Percentiles rank a stretch among this genome's conserved stretches.
These are phyloP conservation scores for Gracilariopsis chorda DNA, from an alignment of 23 red algal genomes.

Conservation along the genomic window DNA sequence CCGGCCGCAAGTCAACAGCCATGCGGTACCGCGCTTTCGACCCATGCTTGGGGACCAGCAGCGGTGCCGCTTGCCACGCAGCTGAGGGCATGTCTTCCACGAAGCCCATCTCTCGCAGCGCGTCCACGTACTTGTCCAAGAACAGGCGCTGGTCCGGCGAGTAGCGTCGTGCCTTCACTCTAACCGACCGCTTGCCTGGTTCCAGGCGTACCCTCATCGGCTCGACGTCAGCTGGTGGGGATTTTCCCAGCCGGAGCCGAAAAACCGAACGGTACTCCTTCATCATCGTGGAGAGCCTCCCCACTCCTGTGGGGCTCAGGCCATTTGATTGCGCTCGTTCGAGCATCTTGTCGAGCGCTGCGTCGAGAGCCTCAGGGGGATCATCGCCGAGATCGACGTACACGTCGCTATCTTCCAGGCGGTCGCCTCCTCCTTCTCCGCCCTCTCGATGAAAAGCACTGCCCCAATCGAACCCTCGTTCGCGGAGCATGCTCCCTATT, in stretches of 20 bases:
- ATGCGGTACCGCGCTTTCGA: background rate
- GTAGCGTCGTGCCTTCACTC: conserved; percentile 9
- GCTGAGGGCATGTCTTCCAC: background rate
- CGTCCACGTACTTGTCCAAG: background rate
- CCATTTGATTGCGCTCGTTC: background rate
- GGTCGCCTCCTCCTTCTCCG: background rate
- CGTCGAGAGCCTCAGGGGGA: background rate
- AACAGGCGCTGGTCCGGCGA: background rate
- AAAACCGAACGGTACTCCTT: background rate
- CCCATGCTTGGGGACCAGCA: conserved; percentile 6
- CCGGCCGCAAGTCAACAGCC: background rate
- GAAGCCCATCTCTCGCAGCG: background rate
- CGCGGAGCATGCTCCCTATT: no score
- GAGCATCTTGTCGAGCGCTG: background rate
- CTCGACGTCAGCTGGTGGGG: background rate
- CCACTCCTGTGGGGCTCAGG: background rate
- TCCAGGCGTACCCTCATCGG: background rate
- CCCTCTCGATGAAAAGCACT: background rate
- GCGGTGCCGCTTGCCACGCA: conserved; percentile 22
- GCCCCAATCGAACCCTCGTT: no score
- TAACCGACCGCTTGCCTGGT: background rate
- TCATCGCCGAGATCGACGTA: conserved; percentile 14
- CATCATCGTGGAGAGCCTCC: background rate
- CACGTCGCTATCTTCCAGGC: background rate
- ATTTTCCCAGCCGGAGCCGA: background rate